phyloP scores from a whole-genome alignment of 345 rosid genomes.

The Sonneratia alba region DNA sequence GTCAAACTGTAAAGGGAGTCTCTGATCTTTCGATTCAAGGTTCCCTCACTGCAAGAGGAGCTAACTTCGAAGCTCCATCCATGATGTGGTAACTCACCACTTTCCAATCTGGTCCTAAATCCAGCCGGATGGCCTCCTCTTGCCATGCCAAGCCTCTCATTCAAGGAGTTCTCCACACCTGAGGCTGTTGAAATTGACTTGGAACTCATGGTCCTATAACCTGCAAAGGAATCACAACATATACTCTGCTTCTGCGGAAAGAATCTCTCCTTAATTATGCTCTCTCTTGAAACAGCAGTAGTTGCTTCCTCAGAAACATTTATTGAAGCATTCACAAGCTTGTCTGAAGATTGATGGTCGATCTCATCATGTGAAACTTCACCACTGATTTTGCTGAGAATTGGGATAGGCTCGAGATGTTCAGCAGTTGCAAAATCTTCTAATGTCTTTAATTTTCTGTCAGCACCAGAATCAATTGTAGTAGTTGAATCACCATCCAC shows the following conservation, averaged over 20 bases:
- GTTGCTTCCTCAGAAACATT: background rate
- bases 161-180: constrained; percentile 14
- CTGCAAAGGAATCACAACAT: background rate
- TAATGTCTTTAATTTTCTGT: background rate
- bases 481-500: background rate
- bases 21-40: background rate
- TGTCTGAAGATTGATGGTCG: background rate
- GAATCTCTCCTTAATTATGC: background rate
- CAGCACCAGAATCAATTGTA: background rate
- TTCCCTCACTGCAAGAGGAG: background rate
- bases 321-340: background rate
- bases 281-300: background rate
- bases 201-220: background rate
- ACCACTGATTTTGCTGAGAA: background rate
- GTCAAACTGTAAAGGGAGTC: background rate
- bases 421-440: background rate
- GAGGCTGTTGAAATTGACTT: background rate
- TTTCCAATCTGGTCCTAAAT: constrained; percentile 29
- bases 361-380: background rate
- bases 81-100: constrained; percentile 13
- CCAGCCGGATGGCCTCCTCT: constrained; percentile 26
- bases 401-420: background rate
- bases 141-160: constrained; percentile 27
- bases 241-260: background rate
- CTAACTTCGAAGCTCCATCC: background rate